A percentile compares a stretch with the other conserved stretches of the same genome.
Conservation (phyloP, 441 rosid genomes). For the Eugenia klotzschiana region DNA sequence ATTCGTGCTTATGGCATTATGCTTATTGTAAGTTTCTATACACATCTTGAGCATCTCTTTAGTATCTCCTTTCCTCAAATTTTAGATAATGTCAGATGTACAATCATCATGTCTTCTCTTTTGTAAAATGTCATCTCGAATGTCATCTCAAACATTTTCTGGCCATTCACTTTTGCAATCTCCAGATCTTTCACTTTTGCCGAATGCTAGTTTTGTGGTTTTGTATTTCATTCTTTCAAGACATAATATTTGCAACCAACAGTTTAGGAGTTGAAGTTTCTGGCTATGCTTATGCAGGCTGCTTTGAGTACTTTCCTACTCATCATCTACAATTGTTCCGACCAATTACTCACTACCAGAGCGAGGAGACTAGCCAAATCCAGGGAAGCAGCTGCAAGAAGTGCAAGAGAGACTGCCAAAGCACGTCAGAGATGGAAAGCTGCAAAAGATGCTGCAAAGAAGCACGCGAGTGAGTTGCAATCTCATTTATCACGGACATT, state of each 20-base stretch:
- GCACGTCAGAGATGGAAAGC: slow-evolving; percentile 81
- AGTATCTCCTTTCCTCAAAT: not conserved
- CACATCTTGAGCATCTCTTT: not conserved
- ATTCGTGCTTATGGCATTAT: slow-evolving; percentile 79
- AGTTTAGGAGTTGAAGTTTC: not conserved
- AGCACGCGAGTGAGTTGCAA: slow-evolving; percentile 52
- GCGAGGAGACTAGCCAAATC: slow-evolving; percentile 70
- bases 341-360: slow-evolving; percentile 79
- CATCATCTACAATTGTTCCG: slow-evolving; percentile 87
- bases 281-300: slow-evolving; percentile 26
- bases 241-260: not conserved
- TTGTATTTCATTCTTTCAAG: not conserved
- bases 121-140: not conserved
- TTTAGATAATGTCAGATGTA: not conserved
- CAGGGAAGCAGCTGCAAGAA: slow-evolving; percentile 85
- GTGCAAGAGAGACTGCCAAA: slow-evolving; percentile 60
- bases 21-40: slow-evolving; percentile 58
- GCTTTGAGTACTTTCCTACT: slow-evolving; percentile 57
- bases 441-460: slow-evolving; percentile 78
- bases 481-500: slow-evolving; percentile 65
- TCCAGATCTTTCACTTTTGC: not conserved
- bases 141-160: not conserved
- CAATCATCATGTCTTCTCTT: not conserved
- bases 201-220: not conserved
- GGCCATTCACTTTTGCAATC: not conserved